phyloP scores from a whole-genome alignment of 2,329 filamentous ascomycete species.

The Pseudogymnoascus verrucosus region DNA sequence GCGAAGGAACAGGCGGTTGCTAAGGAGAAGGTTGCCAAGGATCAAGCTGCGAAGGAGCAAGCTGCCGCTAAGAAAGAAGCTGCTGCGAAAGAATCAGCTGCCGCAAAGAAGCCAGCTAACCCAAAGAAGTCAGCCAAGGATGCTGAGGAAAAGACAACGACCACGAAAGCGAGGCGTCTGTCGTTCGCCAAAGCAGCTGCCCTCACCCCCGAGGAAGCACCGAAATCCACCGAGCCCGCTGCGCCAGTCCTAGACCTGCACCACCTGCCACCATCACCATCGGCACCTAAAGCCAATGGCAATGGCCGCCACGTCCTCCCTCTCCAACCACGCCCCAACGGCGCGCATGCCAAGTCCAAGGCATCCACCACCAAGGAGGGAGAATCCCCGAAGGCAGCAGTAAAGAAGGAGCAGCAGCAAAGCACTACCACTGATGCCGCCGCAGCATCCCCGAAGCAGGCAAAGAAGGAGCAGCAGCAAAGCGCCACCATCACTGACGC shows the following conservation, averaged over 20 bases:
- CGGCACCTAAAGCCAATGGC: slow-evolving; percentile 13
- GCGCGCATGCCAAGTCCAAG: neutral
- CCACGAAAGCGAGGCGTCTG: neutral
- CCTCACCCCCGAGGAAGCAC: slow-evolving; percentile 1
- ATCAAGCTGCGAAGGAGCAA: neutral
- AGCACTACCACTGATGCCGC: neutral
- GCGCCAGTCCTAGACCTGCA: neutral
- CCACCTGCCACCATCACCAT: slow-evolving; percentile 6
- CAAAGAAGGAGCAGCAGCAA: slow-evolving; percentile 1
- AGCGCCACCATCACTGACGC: neutral
- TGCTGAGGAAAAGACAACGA: neutral
- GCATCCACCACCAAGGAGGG: neutral
- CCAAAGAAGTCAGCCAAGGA: neutral
- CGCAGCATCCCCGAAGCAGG: neutral
- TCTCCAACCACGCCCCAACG: neutral
- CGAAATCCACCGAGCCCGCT: neutral
- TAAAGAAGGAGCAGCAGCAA: neutral
- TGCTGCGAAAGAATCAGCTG: neutral
- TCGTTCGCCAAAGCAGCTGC: neutral
- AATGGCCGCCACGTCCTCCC: neutral
- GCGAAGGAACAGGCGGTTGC: neutral
- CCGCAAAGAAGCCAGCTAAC: neutral
- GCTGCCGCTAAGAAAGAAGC: neutral
- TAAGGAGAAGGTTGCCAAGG: no score
- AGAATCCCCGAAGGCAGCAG: neutral